phyloP scores from a whole-genome alignment of 305 asterid genomes.

The Plantago lanceolata region DNA sequence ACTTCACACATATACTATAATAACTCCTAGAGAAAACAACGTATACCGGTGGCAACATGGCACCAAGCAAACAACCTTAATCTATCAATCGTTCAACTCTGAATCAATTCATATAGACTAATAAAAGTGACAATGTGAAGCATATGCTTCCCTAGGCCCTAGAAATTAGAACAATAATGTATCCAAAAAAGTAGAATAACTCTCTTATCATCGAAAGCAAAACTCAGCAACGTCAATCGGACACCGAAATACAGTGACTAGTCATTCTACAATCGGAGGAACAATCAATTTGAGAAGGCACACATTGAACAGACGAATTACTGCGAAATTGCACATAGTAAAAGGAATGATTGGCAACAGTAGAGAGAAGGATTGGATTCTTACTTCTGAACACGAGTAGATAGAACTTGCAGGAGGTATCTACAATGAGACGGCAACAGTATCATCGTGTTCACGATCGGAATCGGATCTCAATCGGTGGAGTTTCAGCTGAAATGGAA shows the following conservation, averaged over 20 bases:
- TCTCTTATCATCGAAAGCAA: neutral
- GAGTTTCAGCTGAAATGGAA: slow-evolving; percentile 28
- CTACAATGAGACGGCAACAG: slow-evolving; percentile 79
- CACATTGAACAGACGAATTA: neutral
- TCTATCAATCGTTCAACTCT: too few relatives aligned
- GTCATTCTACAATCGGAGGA: neutral
- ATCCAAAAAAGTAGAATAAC: neutral
- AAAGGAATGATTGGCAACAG: slow-evolving; percentile 7
- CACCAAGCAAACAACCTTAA: too few relatives aligned
- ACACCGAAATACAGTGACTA: neutral
- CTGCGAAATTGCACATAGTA: neutral
- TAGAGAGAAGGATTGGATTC: slow-evolving; percentile 11
- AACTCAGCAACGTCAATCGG: neutral
- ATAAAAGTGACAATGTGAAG: neutral
- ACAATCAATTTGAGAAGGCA: neutral
- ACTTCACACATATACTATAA: neutral
- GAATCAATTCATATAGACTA: too few relatives aligned
- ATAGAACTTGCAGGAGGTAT: slow-evolving; percentile 86
- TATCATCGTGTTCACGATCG: slow-evolving; percentile 47
- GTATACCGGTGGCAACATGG: neutral
- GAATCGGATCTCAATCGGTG: slow-evolving; percentile 23
- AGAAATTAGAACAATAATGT: neutral
- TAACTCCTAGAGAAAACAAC: neutral
- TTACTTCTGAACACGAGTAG: slow-evolving; percentile 71
- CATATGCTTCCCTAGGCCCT: neutral